Percentiles rank a stretch among this genome's conserved stretches.
phyloP scores from a whole-genome alignment of 306 rosid genomes.

The Prunus campanulata region DNA sequence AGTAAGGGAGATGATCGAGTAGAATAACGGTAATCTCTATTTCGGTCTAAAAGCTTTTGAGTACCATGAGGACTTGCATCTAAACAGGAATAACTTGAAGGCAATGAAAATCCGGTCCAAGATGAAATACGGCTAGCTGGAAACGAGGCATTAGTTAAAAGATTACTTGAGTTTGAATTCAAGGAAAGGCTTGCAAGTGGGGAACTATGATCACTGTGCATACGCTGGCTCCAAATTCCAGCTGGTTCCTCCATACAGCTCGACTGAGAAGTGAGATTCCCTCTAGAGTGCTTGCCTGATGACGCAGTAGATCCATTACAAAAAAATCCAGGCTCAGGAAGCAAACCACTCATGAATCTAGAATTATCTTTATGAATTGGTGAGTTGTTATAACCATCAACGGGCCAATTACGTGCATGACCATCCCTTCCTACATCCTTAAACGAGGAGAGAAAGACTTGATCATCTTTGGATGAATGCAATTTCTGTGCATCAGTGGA shows the following conservation, averaged over 20 bases:
- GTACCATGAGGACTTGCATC: conserved; percentile 27
- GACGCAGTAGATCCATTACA: conserved; percentile 25
- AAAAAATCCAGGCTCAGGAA: conserved; percentile 47
- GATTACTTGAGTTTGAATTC: conserved; percentile 27
- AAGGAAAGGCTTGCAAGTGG: conserved; percentile 28
- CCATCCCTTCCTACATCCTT: conserved; percentile 26
- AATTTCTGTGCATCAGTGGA: conserved; percentile 21
- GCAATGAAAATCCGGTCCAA: conserved; percentile 36
- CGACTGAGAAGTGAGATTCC: conserved; percentile 41
- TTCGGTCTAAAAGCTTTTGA: conserved; percentile 37
- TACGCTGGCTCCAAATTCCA: conserved; percentile 32
- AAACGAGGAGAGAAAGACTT: conserved; percentile 17
- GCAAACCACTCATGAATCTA: conserved; percentile 28
- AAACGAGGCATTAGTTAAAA: conserved; percentile 23
- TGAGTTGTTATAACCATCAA: conserved; percentile 9
- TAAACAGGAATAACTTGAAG: conserved; percentile 39
- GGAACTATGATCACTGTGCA: conserved; percentile 30
- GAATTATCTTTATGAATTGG: conserved; percentile 29
- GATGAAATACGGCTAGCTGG: conserved; percentile 33
- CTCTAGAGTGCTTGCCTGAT: conserved; percentile 34
- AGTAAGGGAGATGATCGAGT: conserved; percentile 34
- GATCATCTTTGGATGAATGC: conserved; percentile 21
- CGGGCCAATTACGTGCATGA: conserved; percentile 7
- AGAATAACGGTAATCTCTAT: conserved; percentile 35
- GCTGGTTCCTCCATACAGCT: conserved; percentile 40